Evolutionary conservation across 2,329 filamentous ascomycete genomes (phyloP), one percentile per base, ranked within the genome.

Genomic region (Hymenotorrendiella dingleyae): DNA sequence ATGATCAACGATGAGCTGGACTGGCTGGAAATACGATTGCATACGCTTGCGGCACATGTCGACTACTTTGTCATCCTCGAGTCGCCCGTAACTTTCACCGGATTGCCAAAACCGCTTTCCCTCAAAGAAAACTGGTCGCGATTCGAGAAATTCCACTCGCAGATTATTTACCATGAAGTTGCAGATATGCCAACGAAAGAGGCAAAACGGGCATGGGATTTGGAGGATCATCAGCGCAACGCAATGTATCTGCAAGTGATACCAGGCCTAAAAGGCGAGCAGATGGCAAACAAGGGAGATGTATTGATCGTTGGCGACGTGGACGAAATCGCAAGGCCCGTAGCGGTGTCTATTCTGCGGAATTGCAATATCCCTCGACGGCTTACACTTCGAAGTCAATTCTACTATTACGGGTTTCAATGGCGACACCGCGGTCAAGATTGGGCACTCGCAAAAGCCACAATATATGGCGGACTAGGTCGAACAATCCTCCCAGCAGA

Each of bases 31-130:
- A 74, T 84, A 36, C 74, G 78, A 9, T 65, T 84, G 3, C 69
- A 77, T 53, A 74, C 74, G 3, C 69, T 80, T 12, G 72, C 73
- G 43, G 60, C 72, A 28, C 63, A 72, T 30, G 76, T 83, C 46
- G 79, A 84, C 62, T 81, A 80, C 61, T 84, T 81, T 52, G 67
- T 84, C 54, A 69, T 84, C 24, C 69, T 82, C 38, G 80, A 84
- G 62, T 71, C 73, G 1, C 58, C 64, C 14, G 69, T 64, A 37
- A 81, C 78, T 1, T 82, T 82, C 51, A 79, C 78, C 12, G 72
- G 72, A 26, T 63, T 62, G 1, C 61, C 67, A 7, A 83, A 83
- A 62, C 69, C 73, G 1, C 64, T 82, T 10, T 58, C 67, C 26
- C 66, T 81, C 44, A 63, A 65, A 45, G 66, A 74, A 10, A 74